phyloP scores from a whole-genome alignment of 805 yeast genomes.

The Starmerella bacillaris region DNA sequence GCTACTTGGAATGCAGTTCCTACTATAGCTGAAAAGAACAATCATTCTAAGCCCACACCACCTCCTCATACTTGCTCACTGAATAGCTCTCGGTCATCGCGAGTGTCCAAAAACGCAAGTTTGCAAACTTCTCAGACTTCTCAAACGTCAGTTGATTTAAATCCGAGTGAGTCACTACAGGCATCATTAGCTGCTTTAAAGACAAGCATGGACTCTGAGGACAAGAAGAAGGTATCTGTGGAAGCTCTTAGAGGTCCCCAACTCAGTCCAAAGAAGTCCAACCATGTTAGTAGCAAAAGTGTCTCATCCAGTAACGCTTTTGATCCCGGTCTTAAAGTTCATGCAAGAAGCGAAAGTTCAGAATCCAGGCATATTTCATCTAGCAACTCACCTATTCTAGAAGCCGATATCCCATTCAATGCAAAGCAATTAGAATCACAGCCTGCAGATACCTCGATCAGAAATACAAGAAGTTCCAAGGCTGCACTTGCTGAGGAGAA shows the following conservation, averaged over 20 bases:
- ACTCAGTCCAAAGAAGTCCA: too few species aligned
- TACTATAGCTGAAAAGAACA: not conserved
- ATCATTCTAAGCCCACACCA: constrained; percentile 21
- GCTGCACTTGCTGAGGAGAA: not conserved
- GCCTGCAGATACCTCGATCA: not conserved
- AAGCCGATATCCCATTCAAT: not conserved
- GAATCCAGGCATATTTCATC: too few species aligned
- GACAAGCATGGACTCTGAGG: not conserved
- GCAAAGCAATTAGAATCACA: not conserved
- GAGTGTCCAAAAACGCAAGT: not conserved
- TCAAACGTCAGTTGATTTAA: not conserved
- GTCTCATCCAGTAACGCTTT: too few species aligned
- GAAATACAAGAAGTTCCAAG: not conserved
- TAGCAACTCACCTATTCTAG: not conserved
- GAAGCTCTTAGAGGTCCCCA: not conserved
- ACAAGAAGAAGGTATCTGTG: not conserved
- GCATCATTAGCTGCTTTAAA: not conserved
- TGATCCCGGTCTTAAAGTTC: too few species aligned
- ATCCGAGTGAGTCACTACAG: not conserved
- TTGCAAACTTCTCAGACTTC: not conserved
- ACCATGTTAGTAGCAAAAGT: too few species aligned
- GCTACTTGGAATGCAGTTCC: not conserved
- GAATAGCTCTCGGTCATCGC: not conserved
- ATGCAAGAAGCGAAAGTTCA: too few species aligned
- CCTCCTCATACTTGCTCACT: constrained; percentile 21